Percentiles rank a stretch among this genome's conserved stretches.
These are phyloP conservation scores for Coleophoma cylindrospora DNA, from an alignment of 2,329 filamentous ascomycete species.

Conservation along the genomic window DNA sequence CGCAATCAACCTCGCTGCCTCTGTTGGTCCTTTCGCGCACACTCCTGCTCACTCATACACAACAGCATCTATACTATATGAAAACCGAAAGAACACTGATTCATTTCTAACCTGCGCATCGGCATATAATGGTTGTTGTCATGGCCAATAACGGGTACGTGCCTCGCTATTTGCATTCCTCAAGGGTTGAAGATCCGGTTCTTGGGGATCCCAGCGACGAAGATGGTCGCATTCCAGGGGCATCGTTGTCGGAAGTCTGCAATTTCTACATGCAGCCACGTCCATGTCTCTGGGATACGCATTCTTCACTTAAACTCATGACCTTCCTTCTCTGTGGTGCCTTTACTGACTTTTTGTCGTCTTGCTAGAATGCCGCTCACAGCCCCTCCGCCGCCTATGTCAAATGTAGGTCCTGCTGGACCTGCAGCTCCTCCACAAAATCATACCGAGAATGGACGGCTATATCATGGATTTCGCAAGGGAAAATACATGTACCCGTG, in stretches of 20 bases:
- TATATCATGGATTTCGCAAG: constrained; percentile 62
- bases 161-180: constrained; percentile 2
- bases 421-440: constrained; percentile 29
- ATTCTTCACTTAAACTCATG: neutral
- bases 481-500: constrained; percentile 74
- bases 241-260: neutral
- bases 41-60: neutral
- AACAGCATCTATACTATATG: neutral
- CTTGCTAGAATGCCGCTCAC: constrained; percentile 12
- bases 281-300: neutral
- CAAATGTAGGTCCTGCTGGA: constrained; percentile 1
- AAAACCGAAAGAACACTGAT: neutral
- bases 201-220: neutral
- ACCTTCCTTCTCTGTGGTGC: neutral
- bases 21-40: too few relatives aligned
- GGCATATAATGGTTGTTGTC: constrained; percentile 18
- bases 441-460: constrained; percentile 60
- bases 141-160: constrained; percentile 26
- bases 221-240: neutral
- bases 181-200: neutral
- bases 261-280: neutral
- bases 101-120: neutral
- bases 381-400: constrained; percentile 8
- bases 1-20: too few relatives aligned
- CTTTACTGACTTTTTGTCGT: constrained; percentile 10